Percentiles rank a stretch among this genome's conserved stretches.
phyloP scores from a whole-genome alignment of 23 red algal genomes.

The Gracilaria caudata region DNA sequence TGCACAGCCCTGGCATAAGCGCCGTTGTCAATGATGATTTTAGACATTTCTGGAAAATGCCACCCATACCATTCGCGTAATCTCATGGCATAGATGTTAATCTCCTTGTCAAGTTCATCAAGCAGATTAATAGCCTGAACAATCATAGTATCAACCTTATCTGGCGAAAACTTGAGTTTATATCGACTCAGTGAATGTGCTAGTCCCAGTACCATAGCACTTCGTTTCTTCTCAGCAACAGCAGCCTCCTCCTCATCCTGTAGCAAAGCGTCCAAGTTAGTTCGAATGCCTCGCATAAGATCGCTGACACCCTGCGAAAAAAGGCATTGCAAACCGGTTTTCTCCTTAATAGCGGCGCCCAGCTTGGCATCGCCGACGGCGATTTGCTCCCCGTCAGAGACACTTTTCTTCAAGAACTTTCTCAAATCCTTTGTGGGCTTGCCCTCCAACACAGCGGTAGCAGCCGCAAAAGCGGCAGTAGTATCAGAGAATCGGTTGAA shows the following conservation, averaged over 20 bases:
- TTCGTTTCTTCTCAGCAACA: slow-evolving; percentile 30
- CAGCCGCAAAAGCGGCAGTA: slow-evolving; percentile 75
- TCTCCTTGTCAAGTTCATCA: slow-evolving; percentile 99
- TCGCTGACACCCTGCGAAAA: slow-evolving; percentile 63
- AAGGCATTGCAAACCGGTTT: slow-evolving; percentile 87
- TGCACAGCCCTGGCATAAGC: slow-evolving; percentile 83
- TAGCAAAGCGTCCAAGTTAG: slow-evolving; percentile 74
- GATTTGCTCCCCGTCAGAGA: slow-evolving; percentile 68
- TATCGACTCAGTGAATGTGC: slow-evolving; percentile 92
- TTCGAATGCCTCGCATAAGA: slow-evolving; percentile 81
- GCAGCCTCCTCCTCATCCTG: slow-evolving; percentile 50
- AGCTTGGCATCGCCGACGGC: slow-evolving; percentile 93
- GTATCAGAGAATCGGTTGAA: slow-evolving; percentile 90
- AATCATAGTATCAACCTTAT: slow-evolving; percentile 95
- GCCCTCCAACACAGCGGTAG: slow-evolving; percentile 90
- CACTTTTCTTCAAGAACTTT: slow-evolving; percentile 87
- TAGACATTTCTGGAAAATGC: slow-evolving; percentile 98
- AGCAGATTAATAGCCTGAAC: slow-evolving; percentile 93
- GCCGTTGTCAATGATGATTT: slow-evolving; percentile 92
- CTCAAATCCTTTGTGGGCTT: slow-evolving; percentile 91
- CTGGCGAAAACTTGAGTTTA: slow-evolving; percentile 97
- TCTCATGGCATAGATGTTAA: slow-evolving; percentile 98
- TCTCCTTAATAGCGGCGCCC: slow-evolving; percentile 87
- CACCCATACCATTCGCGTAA: slow-evolving; percentile 97
- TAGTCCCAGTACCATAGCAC: slow-evolving; percentile 89